Conservation (phyloP, 768 basidiomycete species). For the Myochromella boudieri region DNA sequence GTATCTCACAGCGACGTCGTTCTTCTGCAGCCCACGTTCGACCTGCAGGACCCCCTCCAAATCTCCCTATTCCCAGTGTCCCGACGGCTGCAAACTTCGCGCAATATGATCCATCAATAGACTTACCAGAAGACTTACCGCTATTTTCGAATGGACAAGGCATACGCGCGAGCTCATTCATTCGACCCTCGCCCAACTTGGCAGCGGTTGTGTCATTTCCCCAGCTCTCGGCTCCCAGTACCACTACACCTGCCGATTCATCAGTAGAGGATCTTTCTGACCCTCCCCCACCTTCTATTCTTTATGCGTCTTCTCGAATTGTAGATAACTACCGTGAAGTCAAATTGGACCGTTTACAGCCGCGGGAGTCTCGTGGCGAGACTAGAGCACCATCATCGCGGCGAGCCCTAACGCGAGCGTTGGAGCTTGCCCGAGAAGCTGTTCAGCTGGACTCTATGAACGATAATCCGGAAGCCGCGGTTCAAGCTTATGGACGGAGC, state of each 20-base stretch:
- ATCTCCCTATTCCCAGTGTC: conserved; percentile 69
- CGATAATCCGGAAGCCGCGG: conserved; percentile 85
- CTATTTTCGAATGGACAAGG: conserved; percentile 24
- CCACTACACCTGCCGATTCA: conserved; percentile 25
- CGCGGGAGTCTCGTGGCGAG: conserved; percentile 46
- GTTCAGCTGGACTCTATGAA: conserved; percentile 87
- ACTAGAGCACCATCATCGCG: conserved; percentile 73
- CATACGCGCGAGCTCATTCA: conserved; percentile 35
- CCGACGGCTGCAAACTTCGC: conserved; percentile 35
- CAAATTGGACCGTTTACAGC: conserved; percentile 42
- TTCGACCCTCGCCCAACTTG: conserved; percentile 47
- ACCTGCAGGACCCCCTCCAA: conserved; percentile 71
- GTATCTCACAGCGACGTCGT: conserved; percentile 58
- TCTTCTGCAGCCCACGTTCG: conserved; percentile 64
- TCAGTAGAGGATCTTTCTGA: conserved; percentile 55
- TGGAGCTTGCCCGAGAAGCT: conserved; percentile 87
- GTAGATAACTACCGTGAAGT: conserved; percentile 35
- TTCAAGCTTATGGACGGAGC: conserved; percentile 85
- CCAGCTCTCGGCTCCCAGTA: conserved; percentile 29
- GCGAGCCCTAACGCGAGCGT: conserved; percentile 79
- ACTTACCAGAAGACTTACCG: conserved; percentile 23
- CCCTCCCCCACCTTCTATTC: conserved; percentile 54
- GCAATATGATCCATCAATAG: conserved; percentile 20
- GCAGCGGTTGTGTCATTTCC: conserved; percentile 64
- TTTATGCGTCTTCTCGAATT: conserved; percentile 36